A percentile compares a stretch with the other conserved stretches of the same genome.
phyloP scores from a whole-genome alignment of 495 filamentous ascomycete species.

The Neurospora discreta region DNA sequence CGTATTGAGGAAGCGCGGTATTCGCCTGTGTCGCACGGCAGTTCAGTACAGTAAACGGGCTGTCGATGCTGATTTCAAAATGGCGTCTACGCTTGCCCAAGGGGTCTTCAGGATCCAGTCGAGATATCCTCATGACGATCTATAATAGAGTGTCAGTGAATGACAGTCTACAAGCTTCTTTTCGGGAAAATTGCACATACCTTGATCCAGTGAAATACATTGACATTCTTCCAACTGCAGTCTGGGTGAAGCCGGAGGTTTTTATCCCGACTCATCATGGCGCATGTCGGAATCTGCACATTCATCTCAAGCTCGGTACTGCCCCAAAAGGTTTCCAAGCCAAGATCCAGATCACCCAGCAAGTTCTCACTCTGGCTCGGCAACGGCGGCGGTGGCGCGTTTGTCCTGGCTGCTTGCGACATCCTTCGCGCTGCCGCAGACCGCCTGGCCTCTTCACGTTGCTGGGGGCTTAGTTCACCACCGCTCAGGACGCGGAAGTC shows the following conservation, averaged over 20 bases:
- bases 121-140: slow-evolving; percentile 95
- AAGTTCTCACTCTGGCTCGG: slow-evolving; percentile 53
- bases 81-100: slow-evolving; percentile 69
- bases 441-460: slow-evolving; percentile 31
- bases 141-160: slow-evolving; percentile 27
- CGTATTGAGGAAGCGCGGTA: slow-evolving; percentile 78
- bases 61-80: slow-evolving; percentile 98
- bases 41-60: slow-evolving; percentile 89
- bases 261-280: slow-evolving; percentile 75
- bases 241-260: slow-evolving; percentile 72
- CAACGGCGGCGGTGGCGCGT: slow-evolving; percentile 25
- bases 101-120: slow-evolving; percentile 69
- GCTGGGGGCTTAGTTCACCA: slow-evolving; percentile 49
- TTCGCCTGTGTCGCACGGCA: slow-evolving; percentile 90
- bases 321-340: slow-evolving; percentile 54
- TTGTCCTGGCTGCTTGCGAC: slow-evolving; percentile 23
- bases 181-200: slow-evolving; percentile 35
- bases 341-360: slow-evolving; percentile 64
- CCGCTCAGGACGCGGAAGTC: slow-evolving; percentile 70
- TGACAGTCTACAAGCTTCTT: neutral
- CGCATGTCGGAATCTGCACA: slow-evolving; percentile 87
- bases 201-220: slow-evolving; percentile 99
- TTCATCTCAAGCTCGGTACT: slow-evolving; percentile 97
- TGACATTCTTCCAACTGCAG: slow-evolving; percentile 91
- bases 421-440: slow-evolving; percentile 28